Percentiles rank a stretch among this genome's conserved stretches.
Evolutionary conservation across 2,329 filamentous ascomycete species (phyloP).

Genomic region (Fusarium goolgardi): DNA sequence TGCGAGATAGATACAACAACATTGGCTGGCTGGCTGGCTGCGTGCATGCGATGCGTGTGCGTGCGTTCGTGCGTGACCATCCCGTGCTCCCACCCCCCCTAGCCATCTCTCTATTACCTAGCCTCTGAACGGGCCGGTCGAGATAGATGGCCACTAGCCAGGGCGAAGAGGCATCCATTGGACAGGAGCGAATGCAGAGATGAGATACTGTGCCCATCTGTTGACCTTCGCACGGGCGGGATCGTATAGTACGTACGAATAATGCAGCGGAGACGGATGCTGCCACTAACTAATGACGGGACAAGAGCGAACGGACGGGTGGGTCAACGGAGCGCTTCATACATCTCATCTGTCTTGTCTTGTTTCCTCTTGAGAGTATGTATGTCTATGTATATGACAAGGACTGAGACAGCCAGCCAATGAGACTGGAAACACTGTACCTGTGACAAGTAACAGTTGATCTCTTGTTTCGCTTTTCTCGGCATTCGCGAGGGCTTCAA

Average conservation of each 20-base stretch:
- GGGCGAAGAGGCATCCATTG: slow-evolving; percentile 2
- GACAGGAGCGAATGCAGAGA: background rate
- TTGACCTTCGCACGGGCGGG: slow-evolving; percentile 33
- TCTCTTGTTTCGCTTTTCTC: slow-evolving; percentile 10
- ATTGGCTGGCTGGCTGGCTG: slow-evolving; percentile 25
- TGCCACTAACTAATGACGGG: slow-evolving; percentile 40
- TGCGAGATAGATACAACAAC: slow-evolving; percentile 28
- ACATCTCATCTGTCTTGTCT: background rate
- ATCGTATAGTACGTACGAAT: slow-evolving; percentile 19
- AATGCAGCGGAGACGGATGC: slow-evolving; percentile 27
- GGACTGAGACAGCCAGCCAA: background rate
- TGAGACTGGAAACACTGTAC: background rate
- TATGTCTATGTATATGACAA: background rate
- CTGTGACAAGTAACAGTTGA: background rate
- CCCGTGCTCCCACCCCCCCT: slow-evolving; percentile 27
- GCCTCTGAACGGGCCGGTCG: slow-evolving; percentile 6
- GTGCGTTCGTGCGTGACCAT: slow-evolving; percentile 18
- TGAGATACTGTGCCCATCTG: background rate
- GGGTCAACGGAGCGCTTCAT: slow-evolving; percentile 34
- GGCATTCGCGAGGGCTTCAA: slow-evolving; percentile 11
- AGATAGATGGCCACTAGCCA: slow-evolving; percentile 4
- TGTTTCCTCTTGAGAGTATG: background rate
- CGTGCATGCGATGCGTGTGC: background rate
- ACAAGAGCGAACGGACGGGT: slow-evolving; percentile 24
- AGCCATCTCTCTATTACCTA: background rate